Percentiles rank a stretch among this genome's conserved stretches.
phyloP scores from a whole-genome alignment of 495 filamentous ascomycete species.

The Penicillium salamii region DNA sequence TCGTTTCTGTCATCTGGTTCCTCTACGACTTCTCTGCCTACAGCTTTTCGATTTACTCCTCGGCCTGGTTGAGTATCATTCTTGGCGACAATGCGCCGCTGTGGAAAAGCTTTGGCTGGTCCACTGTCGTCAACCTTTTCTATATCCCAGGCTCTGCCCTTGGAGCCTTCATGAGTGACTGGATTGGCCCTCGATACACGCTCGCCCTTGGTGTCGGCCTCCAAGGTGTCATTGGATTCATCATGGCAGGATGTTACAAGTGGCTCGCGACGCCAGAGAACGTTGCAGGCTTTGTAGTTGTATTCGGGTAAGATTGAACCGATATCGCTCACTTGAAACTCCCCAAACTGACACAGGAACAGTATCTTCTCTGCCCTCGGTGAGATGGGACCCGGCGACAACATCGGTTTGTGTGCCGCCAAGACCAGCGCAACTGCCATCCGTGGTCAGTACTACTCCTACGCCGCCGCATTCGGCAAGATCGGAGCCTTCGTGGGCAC shows the following conservation, averaged over 20 bases:
- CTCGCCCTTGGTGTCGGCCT: slow-evolving; percentile 62
- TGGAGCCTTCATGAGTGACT: slow-evolving; percentile 73
- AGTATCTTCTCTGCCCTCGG: slow-evolving; percentile 82
- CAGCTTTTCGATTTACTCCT: slow-evolving; percentile 76
- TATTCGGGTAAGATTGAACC: slow-evolving; percentile 52
- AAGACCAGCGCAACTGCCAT: slow-evolving; percentile 87
- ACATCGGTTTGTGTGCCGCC: slow-evolving; percentile 82
- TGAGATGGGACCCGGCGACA: slow-evolving; percentile 85
- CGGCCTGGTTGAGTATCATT: slow-evolving; percentile 66
- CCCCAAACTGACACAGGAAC: background rate
- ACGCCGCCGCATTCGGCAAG: slow-evolving; percentile 82
- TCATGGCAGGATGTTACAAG: slow-evolving; percentile 77
- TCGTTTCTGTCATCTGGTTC: slow-evolving; percentile 86
- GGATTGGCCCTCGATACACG: slow-evolving; percentile 69
- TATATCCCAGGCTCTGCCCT: slow-evolving; percentile 78
- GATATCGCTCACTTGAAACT: background rate
- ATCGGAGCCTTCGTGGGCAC: slow-evolving; percentile 90
- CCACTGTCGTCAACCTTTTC: slow-evolving; percentile 78
- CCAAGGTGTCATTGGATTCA: slow-evolving; percentile 78
- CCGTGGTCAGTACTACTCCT: slow-evolving; percentile 86
- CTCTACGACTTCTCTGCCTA: slow-evolving; percentile 86
- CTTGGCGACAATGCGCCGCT: slow-evolving; percentile 53
- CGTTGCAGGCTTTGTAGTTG: slow-evolving; percentile 74
- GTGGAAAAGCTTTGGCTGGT: slow-evolving; percentile 80
- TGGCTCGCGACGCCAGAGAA: slow-evolving; percentile 58